phyloP scores from a whole-genome alignment of 1,139 yeast species.

The Pneumocystis murina region DNA sequence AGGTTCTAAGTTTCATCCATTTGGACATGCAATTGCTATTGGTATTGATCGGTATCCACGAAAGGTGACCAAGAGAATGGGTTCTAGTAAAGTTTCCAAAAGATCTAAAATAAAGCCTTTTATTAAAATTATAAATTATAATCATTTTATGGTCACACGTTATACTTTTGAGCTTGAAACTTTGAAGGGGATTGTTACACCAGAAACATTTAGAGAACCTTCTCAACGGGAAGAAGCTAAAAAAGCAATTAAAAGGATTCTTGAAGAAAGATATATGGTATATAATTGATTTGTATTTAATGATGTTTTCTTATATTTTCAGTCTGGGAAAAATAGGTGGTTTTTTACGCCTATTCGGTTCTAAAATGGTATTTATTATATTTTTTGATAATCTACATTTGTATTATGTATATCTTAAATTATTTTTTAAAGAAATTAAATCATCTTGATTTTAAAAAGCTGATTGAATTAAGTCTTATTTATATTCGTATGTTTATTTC shows the following conservation, averaged over 20 bases:
- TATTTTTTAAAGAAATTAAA: no score
- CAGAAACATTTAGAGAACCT: constrained; percentile 95
- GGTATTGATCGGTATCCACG: constrained; percentile 99
- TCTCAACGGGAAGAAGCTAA: constrained; percentile 98
- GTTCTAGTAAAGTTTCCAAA: constrained; percentile 92
- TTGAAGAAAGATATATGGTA: constrained; percentile 93
- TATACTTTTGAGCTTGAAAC: constrained; percentile 95
- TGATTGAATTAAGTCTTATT: no score
- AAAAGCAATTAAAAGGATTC: constrained; percentile 97
- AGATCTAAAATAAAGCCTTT: constrained; percentile 98
- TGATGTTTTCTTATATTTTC: background rate
- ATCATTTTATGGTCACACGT: constrained; percentile 99
- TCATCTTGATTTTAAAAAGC: no score
- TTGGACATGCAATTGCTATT: constrained; percentile 98
- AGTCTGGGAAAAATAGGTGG: background rate
- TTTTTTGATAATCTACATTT: no score
- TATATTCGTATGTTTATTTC: no score
- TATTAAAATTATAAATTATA: constrained; percentile 98
- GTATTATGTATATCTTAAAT: no score
- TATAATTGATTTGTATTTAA: background rate
- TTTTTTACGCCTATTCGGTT: background rate
- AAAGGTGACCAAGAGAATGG: constrained; percentile 90
- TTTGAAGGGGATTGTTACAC: constrained; percentile 79
- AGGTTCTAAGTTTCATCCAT: constrained; percentile 97
- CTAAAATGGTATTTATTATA: background rate